phyloP scores from a whole-genome alignment of 192 early-diverging fungal genomes.

The Fimicolochytrium jonesii region DNA sequence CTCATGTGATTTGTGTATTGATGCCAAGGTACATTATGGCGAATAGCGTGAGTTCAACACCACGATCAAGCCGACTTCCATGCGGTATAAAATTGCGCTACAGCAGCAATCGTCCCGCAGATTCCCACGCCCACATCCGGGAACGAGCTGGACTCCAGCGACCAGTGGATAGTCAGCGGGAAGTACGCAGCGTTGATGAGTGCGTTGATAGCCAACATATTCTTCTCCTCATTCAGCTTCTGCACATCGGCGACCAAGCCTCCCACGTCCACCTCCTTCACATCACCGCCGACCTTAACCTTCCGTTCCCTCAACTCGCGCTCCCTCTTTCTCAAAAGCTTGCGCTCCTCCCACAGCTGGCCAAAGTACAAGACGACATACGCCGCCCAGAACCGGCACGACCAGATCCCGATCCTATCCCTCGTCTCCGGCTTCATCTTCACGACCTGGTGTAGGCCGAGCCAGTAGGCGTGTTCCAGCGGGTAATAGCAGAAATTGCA shows the following conservation, averaged over 20 bases:
- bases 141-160: slow-evolving; percentile 76
- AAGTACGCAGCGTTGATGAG: slow-evolving; percentile 91
- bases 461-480: slow-evolving; percentile 94
- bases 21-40: no score
- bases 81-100: no score
- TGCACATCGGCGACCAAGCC: slow-evolving; percentile 19
- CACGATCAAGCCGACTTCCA: no score
- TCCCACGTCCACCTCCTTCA: slow-evolving; percentile 6
- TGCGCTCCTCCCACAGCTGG: slow-evolving; percentile 66
- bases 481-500: slow-evolving; percentile 88
- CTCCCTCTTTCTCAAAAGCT: slow-evolving; percentile 15
- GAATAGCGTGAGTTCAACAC: no score
- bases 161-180: slow-evolving; percentile 90
- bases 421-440: slow-evolving; percentile 66
- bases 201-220: slow-evolving; percentile 64
- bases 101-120: slow-evolving; percentile 89
- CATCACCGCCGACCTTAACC: neutral
- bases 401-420: slow-evolving; percentile 84
- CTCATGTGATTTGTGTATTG: no score
- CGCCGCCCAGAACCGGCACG: slow-evolving; percentile 92
- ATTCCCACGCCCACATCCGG: slow-evolving; percentile 89
- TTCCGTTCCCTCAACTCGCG: slow-evolving; percentile 12
- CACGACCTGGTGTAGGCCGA: slow-evolving; percentile 81
- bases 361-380: slow-evolving; percentile 89
- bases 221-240: slow-evolving; percentile 58